A percentile compares a stretch with the other conserved stretches of the same genome.
Evolutionary conservation across 768 basidiomycete genomes (phyloP).

Genomic region (Tephrocybe sp.): DNA sequence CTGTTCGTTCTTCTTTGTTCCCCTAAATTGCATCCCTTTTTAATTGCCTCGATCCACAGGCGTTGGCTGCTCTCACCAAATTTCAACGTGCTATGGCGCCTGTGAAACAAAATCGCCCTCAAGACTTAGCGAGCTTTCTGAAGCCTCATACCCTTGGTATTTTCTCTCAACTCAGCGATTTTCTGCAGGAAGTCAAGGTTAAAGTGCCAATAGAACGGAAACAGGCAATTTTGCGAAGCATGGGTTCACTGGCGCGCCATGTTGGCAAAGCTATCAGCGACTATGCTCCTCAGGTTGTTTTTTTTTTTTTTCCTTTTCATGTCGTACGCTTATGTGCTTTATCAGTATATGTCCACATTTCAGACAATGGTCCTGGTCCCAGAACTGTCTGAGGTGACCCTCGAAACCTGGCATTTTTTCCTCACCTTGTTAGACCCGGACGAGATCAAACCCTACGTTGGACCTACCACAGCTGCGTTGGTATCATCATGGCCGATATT

Average conservation of each 20-base stretch:
- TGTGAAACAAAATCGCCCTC: constrained; percentile 21
- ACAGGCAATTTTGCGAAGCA: constrained; percentile 73
- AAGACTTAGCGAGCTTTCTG: constrained; percentile 59
- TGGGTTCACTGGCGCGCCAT: constrained; percentile 69
- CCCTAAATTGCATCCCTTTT: neutral
- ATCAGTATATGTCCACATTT: constrained; percentile 92
- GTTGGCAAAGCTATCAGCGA: constrained; percentile 72
- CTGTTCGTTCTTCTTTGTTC: constrained; percentile 37
- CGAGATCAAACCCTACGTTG: constrained; percentile 84
- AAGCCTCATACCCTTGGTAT: constrained; percentile 81
- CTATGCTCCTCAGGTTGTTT: constrained; percentile 81
- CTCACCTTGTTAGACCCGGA: constrained; percentile 60
- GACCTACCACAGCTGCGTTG: constrained; percentile 84
- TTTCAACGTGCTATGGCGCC: constrained; percentile 46
- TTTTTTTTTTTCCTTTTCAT: neutral
- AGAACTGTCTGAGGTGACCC: constrained; percentile 74
- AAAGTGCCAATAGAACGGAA: constrained; percentile 72
- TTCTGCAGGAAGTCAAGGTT: constrained; percentile 81
- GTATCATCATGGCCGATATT: constrained; percentile 76
- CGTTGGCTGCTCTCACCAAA: constrained; percentile 36
- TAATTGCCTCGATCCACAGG: constrained; percentile 22
- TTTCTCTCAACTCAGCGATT: constrained; percentile 81
- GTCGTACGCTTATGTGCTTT: constrained; percentile 9
- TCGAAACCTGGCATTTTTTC: constrained; percentile 81
- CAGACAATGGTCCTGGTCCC: constrained; percentile 83